These are phyloP conservation scores for Stagonosporopsis vannaccii DNA, from an alignment of 2,329 filamentous ascomycete genomes.

Conservation along the genomic window DNA sequence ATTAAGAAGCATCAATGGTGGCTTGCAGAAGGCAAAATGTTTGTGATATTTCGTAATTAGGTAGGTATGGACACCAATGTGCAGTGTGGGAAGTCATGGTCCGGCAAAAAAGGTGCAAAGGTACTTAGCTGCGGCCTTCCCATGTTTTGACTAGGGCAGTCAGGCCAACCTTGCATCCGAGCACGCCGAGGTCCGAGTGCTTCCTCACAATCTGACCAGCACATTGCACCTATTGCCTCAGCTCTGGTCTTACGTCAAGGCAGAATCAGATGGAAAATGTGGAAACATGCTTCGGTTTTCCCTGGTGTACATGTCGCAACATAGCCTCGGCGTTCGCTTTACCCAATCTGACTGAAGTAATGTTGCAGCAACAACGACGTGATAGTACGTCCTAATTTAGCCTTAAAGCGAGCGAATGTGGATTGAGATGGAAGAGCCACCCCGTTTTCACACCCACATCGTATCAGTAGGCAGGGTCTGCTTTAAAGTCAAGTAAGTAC, in stretches of 20 bases:
- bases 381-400: neutral
- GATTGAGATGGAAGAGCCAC: neutral
- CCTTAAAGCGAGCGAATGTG: neutral
- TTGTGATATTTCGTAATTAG: neutral
- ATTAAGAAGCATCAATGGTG: neutral
- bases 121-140: conserved; percentile 5
- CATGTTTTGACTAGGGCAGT: conserved; percentile 4
- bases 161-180: neutral
- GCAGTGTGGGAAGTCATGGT: neutral
- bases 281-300: neutral
- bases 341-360: neutral
- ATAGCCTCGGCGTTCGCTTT: neutral
- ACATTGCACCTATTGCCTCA: neutral
- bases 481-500: neutral
- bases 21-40: neutral
- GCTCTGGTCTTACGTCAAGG: conserved; percentile 3
- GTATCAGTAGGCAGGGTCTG: neutral
- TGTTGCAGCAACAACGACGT: neutral
- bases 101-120: neutral
- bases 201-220: neutral
- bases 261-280: neutral
- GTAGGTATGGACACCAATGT: neutral
- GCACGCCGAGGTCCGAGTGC: conserved; percentile 4
- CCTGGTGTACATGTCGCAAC: neutral
- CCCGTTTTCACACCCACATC: too few species aligned